Conservation (phyloP, 2,329 filamentous ascomycete species). For the Trichoderma semiorbis region DNA sequence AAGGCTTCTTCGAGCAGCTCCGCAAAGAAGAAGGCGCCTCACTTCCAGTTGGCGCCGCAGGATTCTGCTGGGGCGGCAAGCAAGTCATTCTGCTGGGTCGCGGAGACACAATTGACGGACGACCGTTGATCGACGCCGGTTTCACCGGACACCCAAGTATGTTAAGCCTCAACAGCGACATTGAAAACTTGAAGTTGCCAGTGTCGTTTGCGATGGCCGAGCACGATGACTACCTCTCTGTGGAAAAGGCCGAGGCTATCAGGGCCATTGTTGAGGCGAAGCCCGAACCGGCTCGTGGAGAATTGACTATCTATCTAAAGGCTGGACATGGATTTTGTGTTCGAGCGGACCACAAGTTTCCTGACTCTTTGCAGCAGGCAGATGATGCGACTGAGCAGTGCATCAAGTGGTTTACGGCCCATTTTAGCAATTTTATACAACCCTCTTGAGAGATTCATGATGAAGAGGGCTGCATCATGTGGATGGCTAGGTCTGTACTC, state of each 20-base stretch:
- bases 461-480: not conserved
- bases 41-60: constrained; percentile 48
- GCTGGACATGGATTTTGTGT: constrained; percentile 43
- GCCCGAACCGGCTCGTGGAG: constrained; percentile 32
- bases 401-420: constrained; percentile 33
- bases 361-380: constrained; percentile 28
- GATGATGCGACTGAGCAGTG: constrained; percentile 33
- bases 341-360: constrained; percentile 29
- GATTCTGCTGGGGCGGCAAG: constrained; percentile 63
- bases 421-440: constrained; percentile 18
- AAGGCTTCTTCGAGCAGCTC: constrained; percentile 36
- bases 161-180: constrained; percentile 45
- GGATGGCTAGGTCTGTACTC: not conserved
- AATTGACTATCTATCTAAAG: constrained; percentile 36
- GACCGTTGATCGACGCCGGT: constrained; percentile 46
- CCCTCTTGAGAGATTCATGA: not conserved
- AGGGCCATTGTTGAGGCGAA: constrained; percentile 35
- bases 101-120: constrained; percentile 30
- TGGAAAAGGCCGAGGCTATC: constrained; percentile 32
- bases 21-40: constrained; percentile 31
- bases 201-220: constrained; percentile 46
- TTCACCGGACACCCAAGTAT: constrained; percentile 53
- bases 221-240: constrained; percentile 39
- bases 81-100: constrained; percentile 48
- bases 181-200: constrained; percentile 43